Base-by-base conservation (phyloP, 1,284 basidiomycete genomes). In the Psilocybe mexicana region DNA sequence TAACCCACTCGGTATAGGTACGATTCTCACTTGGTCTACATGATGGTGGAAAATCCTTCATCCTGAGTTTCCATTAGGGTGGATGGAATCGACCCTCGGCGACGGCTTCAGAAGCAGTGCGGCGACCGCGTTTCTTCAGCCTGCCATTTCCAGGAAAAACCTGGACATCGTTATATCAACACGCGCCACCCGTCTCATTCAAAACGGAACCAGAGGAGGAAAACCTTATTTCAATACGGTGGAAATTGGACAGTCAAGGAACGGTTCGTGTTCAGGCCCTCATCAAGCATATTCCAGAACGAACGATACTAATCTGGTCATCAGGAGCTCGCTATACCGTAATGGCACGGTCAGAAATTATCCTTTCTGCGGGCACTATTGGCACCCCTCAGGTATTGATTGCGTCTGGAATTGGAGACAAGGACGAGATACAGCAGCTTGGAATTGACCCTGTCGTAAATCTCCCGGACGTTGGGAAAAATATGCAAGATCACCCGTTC, bases 1-100 rank as follows among this genome's bases (percentile, higher is more conserved):
- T 1, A 66, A 70, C 38, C 65, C 68, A 2, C 47, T 77, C n/a
- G 78, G 78, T 14, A 55, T 77, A 40, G 72, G 77, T 76, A 35
- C 36, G 70, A 35, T 14, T 43, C 26, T 52, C 6, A 8, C 51
- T 26, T 7, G 35, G 12, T 18, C 18, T 18, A 18, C 18, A 26
- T 42, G 30, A n/a, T 1, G 10, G 10, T 24, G 46, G 48, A 11
- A 25, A n/a, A 6, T 40, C 10, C 14, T 52, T 25, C 1, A n/a
- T 14, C 43, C 74, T 76, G 73, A 7, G 77, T 50, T 70, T 11
- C 25, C 24, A 4, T 11, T 28, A 46, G 44, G 44, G 11, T 46
- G 44, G 44, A 46, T 46, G 14, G 65, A 69, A 54, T 50, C 69
- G 48, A 66, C 72, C 8, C 65, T 74, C 54, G 64, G 64, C 1